Conservation (phyloP, 345 rosid species). For the Salix viminalis region DNA sequence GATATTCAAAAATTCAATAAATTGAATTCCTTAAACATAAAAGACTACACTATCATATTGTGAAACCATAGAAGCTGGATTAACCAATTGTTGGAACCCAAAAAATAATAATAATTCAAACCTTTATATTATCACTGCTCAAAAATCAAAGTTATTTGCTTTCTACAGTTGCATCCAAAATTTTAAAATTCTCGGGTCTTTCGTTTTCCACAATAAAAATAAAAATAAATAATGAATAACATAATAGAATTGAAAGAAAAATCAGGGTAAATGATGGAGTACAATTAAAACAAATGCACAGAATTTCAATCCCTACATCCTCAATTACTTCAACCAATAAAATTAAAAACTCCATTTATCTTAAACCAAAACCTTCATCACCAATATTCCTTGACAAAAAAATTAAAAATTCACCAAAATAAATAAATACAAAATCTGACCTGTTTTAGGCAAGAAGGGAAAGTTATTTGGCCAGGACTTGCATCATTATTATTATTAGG, state of each 20-base stretch:
- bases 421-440: conserved; percentile 23
- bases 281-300: not conserved
- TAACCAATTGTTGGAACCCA: not conserved
- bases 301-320: not conserved
- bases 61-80: not conserved
- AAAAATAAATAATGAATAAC: not conserved
- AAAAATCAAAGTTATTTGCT: not conserved
- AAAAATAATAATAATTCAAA: not conserved
- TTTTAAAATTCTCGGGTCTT: not conserved
- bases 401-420: too few species aligned
- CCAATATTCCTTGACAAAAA: not conserved
- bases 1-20: not conserved
- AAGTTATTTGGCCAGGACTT: conserved; percentile 58
- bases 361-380: too few species aligned
- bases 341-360: not conserved
- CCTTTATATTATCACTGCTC: not conserved
- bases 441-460: conserved; percentile 89
- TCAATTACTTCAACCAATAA: not conserved
- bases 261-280: not conserved
- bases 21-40: not conserved
- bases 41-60: too few species aligned
- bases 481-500: not conserved
- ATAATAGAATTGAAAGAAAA: not conserved
- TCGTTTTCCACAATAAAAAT: not conserved
- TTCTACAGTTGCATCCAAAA: not conserved